phyloP scores from a whole-genome alignment of 371 early-diverging fungal species.

The Paraphysoderma sedebokerense region DNA sequence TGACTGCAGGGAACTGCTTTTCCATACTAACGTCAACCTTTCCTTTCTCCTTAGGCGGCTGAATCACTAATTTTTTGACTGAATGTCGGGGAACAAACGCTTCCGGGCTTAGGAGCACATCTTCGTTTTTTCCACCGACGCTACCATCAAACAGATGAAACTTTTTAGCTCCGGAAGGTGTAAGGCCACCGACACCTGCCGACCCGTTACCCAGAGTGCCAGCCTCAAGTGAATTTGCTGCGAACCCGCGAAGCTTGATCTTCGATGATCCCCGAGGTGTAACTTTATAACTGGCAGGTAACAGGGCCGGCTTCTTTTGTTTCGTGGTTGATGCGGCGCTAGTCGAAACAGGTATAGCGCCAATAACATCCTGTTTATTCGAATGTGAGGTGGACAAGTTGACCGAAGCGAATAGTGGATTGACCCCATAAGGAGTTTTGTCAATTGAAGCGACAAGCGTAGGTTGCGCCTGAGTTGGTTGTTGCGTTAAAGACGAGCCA shows the following conservation, averaged over 20 bases:
- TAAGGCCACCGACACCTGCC: constrained; percentile 6
- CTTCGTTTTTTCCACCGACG: constrained; percentile 43
- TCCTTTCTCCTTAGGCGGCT: too few species aligned
- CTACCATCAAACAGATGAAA: constrained; percentile 16
- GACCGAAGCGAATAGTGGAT: constrained; percentile 38
- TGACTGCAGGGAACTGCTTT: too few species aligned
- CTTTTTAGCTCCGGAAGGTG: not conserved
- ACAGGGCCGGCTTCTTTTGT: constrained; percentile 28
- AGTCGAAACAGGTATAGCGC: constrained; percentile 26
- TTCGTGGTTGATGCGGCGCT: constrained; percentile 18
- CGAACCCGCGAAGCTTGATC: constrained; percentile 50
- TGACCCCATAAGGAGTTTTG: constrained; percentile 63
- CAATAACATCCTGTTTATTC: constrained; percentile 12
- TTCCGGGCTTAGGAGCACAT: constrained; percentile 42
- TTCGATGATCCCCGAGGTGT: constrained; percentile 44
- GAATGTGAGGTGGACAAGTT: constrained; percentile 9
- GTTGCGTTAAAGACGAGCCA: too few species aligned
- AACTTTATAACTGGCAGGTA: constrained; percentile 35
- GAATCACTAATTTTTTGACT: constrained; percentile 48
- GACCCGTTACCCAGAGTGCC: constrained; percentile 7
- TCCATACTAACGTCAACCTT: too few species aligned
- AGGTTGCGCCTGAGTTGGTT: constrained; percentile 12
- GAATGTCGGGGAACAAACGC: constrained; percentile 51
- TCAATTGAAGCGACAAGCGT: constrained; percentile 55
- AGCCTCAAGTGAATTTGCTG: constrained; percentile 14